Evolutionary conservation across 257 asterid genomes (phyloP).

Genomic region (Solanum peruvianum): DNA sequence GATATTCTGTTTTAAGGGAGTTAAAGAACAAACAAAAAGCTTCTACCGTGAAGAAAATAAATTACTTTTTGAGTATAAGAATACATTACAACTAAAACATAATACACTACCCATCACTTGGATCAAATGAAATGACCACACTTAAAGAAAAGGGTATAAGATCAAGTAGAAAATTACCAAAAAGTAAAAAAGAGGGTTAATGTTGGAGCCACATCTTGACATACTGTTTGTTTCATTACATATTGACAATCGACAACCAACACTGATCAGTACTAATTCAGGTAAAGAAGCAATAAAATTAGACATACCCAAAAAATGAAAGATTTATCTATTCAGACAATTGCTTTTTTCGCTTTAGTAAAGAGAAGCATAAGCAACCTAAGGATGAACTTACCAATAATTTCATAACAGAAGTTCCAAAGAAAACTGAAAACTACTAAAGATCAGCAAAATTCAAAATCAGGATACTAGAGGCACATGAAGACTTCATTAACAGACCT

Average conservation of each 20-base stretch:
- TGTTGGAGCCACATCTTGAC: neutral
- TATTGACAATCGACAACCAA: neutral
- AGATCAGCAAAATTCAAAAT: slow-evolving; percentile 6
- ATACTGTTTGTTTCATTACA: neutral
- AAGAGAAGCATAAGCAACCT: neutral
- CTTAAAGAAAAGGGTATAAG: neutral
- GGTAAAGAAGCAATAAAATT: neutral
- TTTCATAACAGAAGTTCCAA: neutral
- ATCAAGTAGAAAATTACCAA: neutral
- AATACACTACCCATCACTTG: neutral
- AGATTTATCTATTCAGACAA: neutral
- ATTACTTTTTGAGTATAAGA: neutral
- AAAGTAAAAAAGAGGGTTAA: neutral
- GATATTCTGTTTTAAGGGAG: slow-evolving; percentile 23
- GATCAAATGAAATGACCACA: neutral
- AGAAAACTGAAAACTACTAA: slow-evolving; percentile 7
- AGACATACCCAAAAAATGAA: neutral
- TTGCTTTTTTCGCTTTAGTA: neutral
- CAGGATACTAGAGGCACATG: slow-evolving; percentile 96
- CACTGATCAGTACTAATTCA: neutral
- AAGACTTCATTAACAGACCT: slow-evolving; percentile 96
- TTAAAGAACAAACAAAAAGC: slow-evolving; percentile 15
- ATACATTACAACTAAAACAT: neutral
- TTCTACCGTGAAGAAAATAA: neutral
- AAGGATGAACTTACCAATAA: neutral